These are phyloP conservation scores for Trichosporon coremiiforme DNA, from an alignment of 1,284 basidiomycete species.

Conservation along the genomic window DNA sequence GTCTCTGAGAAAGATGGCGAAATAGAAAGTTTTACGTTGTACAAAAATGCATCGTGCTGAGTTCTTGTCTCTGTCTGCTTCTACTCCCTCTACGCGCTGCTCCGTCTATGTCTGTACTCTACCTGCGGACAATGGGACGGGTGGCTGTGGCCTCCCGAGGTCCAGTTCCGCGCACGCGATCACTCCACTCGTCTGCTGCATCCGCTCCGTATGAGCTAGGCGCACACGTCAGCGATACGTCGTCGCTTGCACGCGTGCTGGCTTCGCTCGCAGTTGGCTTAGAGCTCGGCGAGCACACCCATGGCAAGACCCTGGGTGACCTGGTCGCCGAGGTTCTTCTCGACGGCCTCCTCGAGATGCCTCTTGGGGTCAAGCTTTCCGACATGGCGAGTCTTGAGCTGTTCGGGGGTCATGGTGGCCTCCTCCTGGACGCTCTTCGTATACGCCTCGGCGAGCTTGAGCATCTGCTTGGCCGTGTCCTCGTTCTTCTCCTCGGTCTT, in stretches of 20 bases:
- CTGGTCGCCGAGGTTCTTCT: slow-evolving; percentile 93
- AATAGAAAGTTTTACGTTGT: not conserved
- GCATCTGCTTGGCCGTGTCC: slow-evolving; percentile 92
- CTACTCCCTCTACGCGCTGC: not conserved
- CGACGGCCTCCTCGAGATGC: slow-evolving; percentile 94
- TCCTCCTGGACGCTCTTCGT: slow-evolving; percentile 97
- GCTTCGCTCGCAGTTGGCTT: slow-evolving; percentile 32
- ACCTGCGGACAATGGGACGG: not conserved
- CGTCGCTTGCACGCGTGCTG: not conserved
- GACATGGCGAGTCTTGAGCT: slow-evolving; percentile 93
- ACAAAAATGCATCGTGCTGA: slow-evolving; percentile 12
- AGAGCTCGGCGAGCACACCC: slow-evolving; percentile 84
- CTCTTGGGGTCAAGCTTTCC: slow-evolving; percentile 97
- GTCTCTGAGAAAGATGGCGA: too few relatives aligned
- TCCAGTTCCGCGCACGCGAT: not conserved
- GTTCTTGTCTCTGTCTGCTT: slow-evolving; percentile 1
- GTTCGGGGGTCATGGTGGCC: slow-evolving; percentile 82
- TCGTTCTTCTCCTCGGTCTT: slow-evolving; percentile 82
- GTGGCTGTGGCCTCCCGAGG: not conserved
- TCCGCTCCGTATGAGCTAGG: not conserved
- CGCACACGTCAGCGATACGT: not conserved
- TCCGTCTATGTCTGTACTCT: not conserved
- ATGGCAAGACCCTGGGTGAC: slow-evolving; percentile 91
- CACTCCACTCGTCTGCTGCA: not conserved
- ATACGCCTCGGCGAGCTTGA: slow-evolving; percentile 83